phyloP scores from a whole-genome alignment of 768 basidiomycete species.

The Kwoniella dendrophila region DNA sequence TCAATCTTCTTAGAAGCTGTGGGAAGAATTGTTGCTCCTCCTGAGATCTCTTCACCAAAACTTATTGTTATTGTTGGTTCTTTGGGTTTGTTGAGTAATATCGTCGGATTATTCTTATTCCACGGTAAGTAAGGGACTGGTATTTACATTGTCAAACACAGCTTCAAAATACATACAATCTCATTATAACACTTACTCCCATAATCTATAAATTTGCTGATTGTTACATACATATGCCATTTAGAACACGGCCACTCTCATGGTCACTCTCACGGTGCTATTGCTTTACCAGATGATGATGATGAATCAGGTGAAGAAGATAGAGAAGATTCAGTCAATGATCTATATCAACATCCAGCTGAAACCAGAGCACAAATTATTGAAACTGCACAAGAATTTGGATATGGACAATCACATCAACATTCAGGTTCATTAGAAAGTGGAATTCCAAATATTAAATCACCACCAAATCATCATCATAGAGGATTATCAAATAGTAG shows the following conservation, averaged over 20 bases:
- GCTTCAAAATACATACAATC: too few relatives aligned
- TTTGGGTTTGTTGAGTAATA: slow-evolving; percentile 84
- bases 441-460: slow-evolving; percentile 32
- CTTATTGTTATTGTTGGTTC: slow-evolving; percentile 88
- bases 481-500: slow-evolving; percentile 22
- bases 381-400: slow-evolving; percentile 82
- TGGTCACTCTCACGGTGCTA: slow-evolving; percentile 47
- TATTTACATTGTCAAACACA: background rate
- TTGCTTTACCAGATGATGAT: slow-evolving; percentile 31
- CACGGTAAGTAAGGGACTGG: slow-evolving; percentile 67
- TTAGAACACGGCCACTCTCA: slow-evolving; percentile 73
- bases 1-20: slow-evolving; percentile 91
- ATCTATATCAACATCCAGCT: slow-evolving; percentile 68
- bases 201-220: background rate
- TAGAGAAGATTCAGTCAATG: slow-evolving; percentile 56
- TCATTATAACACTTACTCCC: too few relatives aligned
- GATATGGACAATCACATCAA: slow-evolving; percentile 45
- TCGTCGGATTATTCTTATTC: slow-evolving; percentile 91
- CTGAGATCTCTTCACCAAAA: slow-evolving; percentile 86
- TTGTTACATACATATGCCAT: background rate
- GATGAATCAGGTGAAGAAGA: slow-evolving; percentile 25
- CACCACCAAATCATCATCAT: slow-evolving; percentile 27
- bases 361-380: slow-evolving; percentile 58
- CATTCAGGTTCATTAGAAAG: slow-evolving; percentile 16
- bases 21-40: slow-evolving; percentile 78